phyloP scores from a whole-genome alignment of 1,284 basidiomycete genomes.

The Takashimella tepidaria region DNA sequence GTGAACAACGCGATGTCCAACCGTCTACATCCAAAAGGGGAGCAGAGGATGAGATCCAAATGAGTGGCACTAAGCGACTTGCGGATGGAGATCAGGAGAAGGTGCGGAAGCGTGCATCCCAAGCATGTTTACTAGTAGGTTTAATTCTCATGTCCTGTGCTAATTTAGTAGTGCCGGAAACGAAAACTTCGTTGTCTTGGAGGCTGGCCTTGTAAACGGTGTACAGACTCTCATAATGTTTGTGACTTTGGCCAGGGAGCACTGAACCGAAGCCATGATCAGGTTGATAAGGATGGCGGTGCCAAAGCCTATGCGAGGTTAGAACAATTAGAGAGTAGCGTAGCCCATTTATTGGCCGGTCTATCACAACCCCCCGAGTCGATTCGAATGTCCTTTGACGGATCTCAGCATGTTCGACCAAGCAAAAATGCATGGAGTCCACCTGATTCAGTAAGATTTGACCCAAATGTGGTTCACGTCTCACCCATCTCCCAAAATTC shows the following conservation, averaged over 20 bases:
- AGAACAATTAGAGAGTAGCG: slow-evolving; percentile 1
- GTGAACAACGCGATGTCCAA: too few species aligned
- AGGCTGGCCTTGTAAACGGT: slow-evolving; percentile 4
- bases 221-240: neutral
- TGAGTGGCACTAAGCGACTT: too few species aligned
- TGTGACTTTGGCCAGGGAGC: neutral
- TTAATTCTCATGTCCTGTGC: neutral
- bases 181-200: neutral
- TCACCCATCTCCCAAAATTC: neutral
- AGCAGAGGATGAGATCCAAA: too few species aligned
- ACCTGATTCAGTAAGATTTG: neutral
- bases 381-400: neutral
- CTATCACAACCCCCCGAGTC: neutral
- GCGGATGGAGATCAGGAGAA: too few species aligned
- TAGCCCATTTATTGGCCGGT: neutral
- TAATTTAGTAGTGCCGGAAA: neutral
- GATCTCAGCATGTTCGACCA: neutral
- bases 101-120: neutral
- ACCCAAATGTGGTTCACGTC: neutral
- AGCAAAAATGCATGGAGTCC: neutral
- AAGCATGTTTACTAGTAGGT: neutral
- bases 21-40: too few species aligned
- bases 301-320: neutral
- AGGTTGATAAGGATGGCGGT: neutral
- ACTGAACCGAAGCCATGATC: neutral